A percentile compares a stretch with the other conserved stretches of the same genome.
These are phyloP conservation scores for Naegleria lovaniensis DNA, from an alignment of 208 protist genomes.

Conservation along the genomic window DNA sequence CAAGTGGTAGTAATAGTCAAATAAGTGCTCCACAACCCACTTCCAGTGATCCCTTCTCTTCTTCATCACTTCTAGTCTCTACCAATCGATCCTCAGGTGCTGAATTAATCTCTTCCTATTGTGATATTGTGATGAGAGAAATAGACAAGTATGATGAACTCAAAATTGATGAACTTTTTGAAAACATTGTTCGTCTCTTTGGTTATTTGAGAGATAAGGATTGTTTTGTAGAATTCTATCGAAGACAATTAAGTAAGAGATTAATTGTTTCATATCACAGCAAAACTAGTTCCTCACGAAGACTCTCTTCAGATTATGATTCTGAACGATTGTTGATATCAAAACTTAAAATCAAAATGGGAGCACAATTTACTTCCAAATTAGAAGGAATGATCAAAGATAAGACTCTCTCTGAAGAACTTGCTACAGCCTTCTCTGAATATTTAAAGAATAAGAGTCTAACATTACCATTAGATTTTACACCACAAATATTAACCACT, in stretches of 20 bases:
- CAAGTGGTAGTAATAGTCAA: too few species aligned
- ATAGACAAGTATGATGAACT: constrained; percentile 43
- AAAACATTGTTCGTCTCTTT: constrained; percentile 61
- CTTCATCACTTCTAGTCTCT: not conserved
- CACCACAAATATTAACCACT: constrained; percentile 63
- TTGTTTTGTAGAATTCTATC: constrained; percentile 76
- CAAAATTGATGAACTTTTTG: constrained; percentile 56
- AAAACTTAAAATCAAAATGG: constrained; percentile 77
- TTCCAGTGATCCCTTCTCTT: not conserved
- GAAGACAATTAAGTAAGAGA: constrained; percentile 71
- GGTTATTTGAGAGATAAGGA: constrained; percentile 68
- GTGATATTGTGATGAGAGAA: not conserved
- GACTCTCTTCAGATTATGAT: constrained; percentile 53
- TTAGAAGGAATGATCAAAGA: constrained; percentile 71
- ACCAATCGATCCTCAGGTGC: not conserved
- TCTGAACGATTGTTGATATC: constrained; percentile 65
- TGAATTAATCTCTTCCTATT: constrained; percentile 5
- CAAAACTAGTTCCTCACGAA: constrained; percentile 58
- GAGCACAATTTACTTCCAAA: constrained; percentile 66
- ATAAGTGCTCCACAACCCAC: too few species aligned
- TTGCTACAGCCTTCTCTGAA: not conserved
- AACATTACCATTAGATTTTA: constrained; percentile 38
- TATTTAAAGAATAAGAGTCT: not conserved
- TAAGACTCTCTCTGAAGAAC: not conserved
- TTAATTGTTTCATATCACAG: constrained; percentile 53